Conservation (phyloP, 768 basidiomycete species). For the Psilocybe sp. region DNA sequence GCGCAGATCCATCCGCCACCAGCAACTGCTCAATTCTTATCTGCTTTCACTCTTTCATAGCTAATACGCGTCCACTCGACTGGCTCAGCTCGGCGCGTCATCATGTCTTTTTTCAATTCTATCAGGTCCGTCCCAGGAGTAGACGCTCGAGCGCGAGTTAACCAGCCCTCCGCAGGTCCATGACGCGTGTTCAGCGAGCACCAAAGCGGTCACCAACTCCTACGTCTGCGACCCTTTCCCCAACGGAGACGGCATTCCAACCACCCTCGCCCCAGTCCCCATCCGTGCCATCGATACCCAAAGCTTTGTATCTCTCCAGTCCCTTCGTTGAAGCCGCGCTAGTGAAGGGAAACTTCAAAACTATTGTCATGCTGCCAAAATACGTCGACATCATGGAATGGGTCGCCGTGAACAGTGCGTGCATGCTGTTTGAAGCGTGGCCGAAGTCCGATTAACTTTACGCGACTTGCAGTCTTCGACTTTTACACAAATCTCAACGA, state of each 20-base stretch:
- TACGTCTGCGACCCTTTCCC: constrained; percentile 59
- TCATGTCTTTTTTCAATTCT: constrained; percentile 83
- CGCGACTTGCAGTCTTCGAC: constrained; percentile 72
- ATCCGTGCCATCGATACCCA: constrained; percentile 29
- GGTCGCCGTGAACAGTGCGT: constrained; percentile 78
- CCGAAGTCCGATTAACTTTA: background rate
- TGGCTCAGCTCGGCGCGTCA: constrained; percentile 30
- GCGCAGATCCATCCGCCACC: background rate
- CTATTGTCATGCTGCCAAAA: constrained; percentile 92
- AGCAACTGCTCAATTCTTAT: background rate
- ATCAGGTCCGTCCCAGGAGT: constrained; percentile 53
- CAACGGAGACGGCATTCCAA: constrained; percentile 39
- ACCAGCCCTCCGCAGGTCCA: constrained; percentile 54
- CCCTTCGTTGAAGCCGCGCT: constrained; percentile 97
- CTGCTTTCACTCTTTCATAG: constrained; percentile 3
- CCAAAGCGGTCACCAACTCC: constrained; percentile 76
- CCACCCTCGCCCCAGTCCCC: constrained; percentile 37
- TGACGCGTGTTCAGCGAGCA: constrained; percentile 57
- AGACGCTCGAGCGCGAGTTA: background rate
- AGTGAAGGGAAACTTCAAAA: constrained; percentile 97
- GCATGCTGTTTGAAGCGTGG: background rate
- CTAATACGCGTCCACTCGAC: constrained; percentile 16
- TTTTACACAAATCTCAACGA: constrained; percentile 97
- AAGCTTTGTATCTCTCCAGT: constrained; percentile 86
- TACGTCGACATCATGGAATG: constrained; percentile 99